These are phyloP conservation scores for Aureobasidium sp. DNA, from an alignment of 2,329 filamentous ascomycete genomes.

Conservation along the genomic window DNA sequence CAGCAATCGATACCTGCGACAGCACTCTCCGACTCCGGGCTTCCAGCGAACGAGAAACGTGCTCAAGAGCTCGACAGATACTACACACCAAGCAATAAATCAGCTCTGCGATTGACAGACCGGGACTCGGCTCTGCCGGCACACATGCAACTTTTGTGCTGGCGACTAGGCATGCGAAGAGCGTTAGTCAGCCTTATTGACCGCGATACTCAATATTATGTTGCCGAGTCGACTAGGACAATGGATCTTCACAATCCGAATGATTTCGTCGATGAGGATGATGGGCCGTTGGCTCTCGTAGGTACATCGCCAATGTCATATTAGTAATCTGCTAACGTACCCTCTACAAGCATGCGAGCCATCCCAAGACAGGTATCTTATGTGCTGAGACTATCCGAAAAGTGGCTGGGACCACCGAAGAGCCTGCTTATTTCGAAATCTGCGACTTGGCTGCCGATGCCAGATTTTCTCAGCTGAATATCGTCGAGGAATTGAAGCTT, in stretches of 20 bases:
- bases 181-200: constrained; percentile 60
- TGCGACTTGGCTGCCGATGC: constrained; percentile 33
- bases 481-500: constrained; percentile 34
- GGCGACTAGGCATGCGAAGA: constrained; percentile 53
- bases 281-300: constrained; percentile 35
- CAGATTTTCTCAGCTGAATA: constrained; percentile 33
- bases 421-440: constrained; percentile 41
- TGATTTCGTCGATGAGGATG: constrained; percentile 30
- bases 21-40: background rate
- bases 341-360: constrained; percentile 47
- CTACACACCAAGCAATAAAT: constrained; percentile 26
- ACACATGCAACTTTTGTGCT: constrained; percentile 55
- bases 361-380: constrained; percentile 67
- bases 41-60: constrained; percentile 25
- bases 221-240: constrained; percentile 58
- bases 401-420: constrained; percentile 28
- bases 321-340: background rate
- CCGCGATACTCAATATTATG: constrained; percentile 52
- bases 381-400: constrained; percentile 57
- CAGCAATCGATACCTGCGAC: background rate
- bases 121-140: constrained; percentile 47
- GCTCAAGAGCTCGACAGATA: constrained; percentile 31
- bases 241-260: constrained; percentile 39
- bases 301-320: constrained; percentile 20
- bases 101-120: constrained; percentile 6